Percentiles rank a stretch among this genome's conserved stretches.
Conservation (phyloP, 1,284 basidiomycete species). For the Exobasidium cylindrosporum region DNA sequence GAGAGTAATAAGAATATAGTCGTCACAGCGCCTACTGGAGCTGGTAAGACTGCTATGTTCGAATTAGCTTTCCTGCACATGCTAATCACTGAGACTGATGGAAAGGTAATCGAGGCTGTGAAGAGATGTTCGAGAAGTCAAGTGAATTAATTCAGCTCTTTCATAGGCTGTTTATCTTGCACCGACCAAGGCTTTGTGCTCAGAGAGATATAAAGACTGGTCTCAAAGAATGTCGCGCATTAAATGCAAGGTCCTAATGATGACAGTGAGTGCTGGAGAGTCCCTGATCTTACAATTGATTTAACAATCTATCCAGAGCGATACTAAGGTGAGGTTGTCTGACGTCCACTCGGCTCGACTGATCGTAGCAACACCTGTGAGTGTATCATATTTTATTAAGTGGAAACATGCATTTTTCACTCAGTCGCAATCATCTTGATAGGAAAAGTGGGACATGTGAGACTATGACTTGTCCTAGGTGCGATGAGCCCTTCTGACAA, state of each 20-base stretch:
- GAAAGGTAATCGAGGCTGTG: not conserved
- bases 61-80: conserved; percentile 83
- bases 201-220: conserved; percentile 83
- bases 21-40: conserved; percentile 45
- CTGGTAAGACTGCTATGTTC: conserved; percentile 66
- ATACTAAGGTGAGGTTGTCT: not conserved
- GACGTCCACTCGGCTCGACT: conserved; percentile 14
- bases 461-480: no score
- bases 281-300: conserved; percentile 37
- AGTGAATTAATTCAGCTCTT: no score
- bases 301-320: not conserved
- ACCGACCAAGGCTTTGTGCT: conserved; percentile 80
- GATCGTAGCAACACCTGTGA: conserved; percentile 67
- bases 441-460: conserved; percentile 7
- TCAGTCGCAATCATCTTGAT: no score
- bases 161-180: conserved; percentile 92
- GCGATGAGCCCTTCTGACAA: no score
- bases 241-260: conserved; percentile 71
- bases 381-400: no score
- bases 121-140: not conserved
- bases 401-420: no score
- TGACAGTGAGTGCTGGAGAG: conserved; percentile 73
- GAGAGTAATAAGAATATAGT: conserved; percentile 73
- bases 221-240: conserved; percentile 70
- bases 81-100: conserved; percentile 59